phyloP scores from a whole-genome alignment of 495 filamentous ascomycete genomes.

The Darksidea phi region DNA sequence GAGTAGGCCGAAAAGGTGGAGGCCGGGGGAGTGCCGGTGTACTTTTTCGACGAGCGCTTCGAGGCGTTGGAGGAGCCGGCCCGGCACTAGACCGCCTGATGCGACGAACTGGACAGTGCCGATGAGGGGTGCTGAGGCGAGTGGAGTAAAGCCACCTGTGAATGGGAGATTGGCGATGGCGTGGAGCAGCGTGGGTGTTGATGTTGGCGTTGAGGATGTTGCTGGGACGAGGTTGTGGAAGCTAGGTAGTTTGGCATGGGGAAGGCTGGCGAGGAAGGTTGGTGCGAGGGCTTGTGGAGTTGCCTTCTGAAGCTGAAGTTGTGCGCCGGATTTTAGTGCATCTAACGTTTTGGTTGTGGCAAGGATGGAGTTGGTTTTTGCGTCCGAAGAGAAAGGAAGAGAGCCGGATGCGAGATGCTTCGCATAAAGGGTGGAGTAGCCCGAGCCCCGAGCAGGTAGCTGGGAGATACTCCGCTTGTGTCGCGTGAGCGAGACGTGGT shows the following conservation, averaged over 20 bases:
- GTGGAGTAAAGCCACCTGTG: slow-evolving; percentile 19
- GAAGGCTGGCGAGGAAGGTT: slow-evolving; percentile 9
- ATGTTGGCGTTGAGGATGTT: not conserved
- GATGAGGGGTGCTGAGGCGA: slow-evolving; percentile 15
- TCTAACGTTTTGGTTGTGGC: slow-evolving; percentile 9
- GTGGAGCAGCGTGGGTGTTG: slow-evolving; percentile 5
- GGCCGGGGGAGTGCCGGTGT: slow-evolving; percentile 14
- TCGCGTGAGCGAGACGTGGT: slow-evolving; percentile 8
- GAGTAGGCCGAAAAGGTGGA: slow-evolving; percentile 23
- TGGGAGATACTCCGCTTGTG: slow-evolving; percentile 16
- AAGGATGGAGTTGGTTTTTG: not conserved
- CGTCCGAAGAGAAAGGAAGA: slow-evolving; percentile 16
- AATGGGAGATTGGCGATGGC: slow-evolving; percentile 22
- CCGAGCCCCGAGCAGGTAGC: slow-evolving; percentile 12
- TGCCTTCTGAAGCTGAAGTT: not conserved
- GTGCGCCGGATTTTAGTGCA: slow-evolving; percentile 3
- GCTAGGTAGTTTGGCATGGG: not conserved
- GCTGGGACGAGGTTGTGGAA: slow-evolving; percentile 15
- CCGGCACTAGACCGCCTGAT: slow-evolving; percentile 15
- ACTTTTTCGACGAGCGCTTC: slow-evolving; percentile 28
- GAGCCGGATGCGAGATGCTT: slow-evolving; percentile 23
- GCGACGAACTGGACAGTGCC: slow-evolving; percentile 16
- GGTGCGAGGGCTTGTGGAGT: not conserved
- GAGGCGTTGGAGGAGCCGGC: slow-evolving; percentile 27
- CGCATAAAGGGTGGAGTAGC: slow-evolving; percentile 18